Percentiles rank a stretch among this genome's conserved stretches.
phyloP scores from a whole-genome alignment of 2,329 filamentous ascomycete genomes.

The Huntiella bhutanensis region DNA sequence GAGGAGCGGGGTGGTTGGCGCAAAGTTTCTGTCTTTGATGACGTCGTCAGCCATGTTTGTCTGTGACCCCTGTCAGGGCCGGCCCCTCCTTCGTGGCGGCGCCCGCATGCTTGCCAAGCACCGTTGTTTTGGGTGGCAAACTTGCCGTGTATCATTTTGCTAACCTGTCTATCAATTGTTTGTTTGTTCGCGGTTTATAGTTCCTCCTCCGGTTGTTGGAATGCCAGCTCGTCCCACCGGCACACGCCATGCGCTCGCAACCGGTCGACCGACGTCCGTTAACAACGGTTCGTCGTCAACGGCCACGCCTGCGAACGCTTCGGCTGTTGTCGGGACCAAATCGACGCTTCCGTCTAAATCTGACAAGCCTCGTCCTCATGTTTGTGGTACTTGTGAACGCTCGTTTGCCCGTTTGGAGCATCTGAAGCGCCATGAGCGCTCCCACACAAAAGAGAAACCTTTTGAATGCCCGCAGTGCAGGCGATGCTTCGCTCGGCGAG shows the following conservation, averaged over 20 bases:
- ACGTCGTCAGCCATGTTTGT: too few relatives aligned
- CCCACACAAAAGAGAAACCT: slow-evolving; percentile 97
- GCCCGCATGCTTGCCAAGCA: too few relatives aligned
- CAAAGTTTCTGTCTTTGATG: too few relatives aligned
- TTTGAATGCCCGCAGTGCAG: slow-evolving; percentile 94
- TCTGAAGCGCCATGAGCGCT: slow-evolving; percentile 89
- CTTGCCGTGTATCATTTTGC: too few relatives aligned
- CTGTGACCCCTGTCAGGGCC: too few relatives aligned
- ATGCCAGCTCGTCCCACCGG: neutral
- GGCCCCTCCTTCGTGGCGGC: too few relatives aligned
- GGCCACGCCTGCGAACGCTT: too few relatives aligned
- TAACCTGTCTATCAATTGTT: neutral
- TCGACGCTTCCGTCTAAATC: slow-evolving; percentile 44
- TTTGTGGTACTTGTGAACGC: slow-evolving; percentile 76
- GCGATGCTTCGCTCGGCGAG: slow-evolving; percentile 83
- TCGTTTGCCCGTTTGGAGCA: slow-evolving; percentile 93
- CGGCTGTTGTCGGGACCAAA: neutral
- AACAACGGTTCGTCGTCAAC: too few relatives aligned
- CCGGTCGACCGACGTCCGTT: too few relatives aligned
- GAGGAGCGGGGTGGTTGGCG: too few relatives aligned
- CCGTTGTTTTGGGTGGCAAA: too few relatives aligned
- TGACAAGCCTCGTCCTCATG: slow-evolving; percentile 89
- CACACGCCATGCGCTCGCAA: too few relatives aligned
- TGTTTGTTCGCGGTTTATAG: neutral
- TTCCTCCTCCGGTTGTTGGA: neutral